Evolutionary conservation across 129 eudicot genomes (phyloP).

Genomic region (Pulicaria dysenterica): DNA sequence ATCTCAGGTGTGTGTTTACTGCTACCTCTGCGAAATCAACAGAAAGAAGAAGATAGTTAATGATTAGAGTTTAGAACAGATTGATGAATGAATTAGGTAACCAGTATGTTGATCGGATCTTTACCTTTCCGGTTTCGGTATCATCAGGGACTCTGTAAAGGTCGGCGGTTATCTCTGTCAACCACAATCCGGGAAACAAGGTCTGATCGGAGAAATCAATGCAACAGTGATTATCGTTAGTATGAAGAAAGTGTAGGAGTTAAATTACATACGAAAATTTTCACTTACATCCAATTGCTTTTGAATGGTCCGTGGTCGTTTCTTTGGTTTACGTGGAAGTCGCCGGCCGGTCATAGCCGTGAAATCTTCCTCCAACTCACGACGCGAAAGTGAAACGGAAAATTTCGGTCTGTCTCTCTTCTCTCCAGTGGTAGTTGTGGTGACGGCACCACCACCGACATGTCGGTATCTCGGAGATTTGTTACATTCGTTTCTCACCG

Average conservation of each 20-base stretch:
- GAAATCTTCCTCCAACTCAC: conserved; percentile 79
- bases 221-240: conserved; percentile 26
- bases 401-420: conserved; percentile 66
- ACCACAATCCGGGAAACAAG: conserved; percentile 67
- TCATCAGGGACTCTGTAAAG: conserved; percentile 65
- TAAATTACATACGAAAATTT: not conserved
- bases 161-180: conserved; percentile 68
- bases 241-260: not conserved
- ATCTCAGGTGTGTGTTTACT: conserved; percentile 7
- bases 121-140: conserved; percentile 47
- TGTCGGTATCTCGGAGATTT: conserved; percentile 45
- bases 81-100: not conserved
- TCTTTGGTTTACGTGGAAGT: conserved; percentile 69
- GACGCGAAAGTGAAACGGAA: conserved; percentile 51
- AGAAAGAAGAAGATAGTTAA: not conserved
- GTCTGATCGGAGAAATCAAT: conserved; percentile 52
- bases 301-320: conserved; percentile 58
- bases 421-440: conserved; percentile 41
- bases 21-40: conserved; percentile 29
- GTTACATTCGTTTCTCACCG: conserved; percentile 38
- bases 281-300: conserved; percentile 65
- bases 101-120: not conserved
- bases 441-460: conserved; percentile 25
- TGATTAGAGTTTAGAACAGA: conserved; percentile 15
- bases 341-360: conserved; percentile 51